Evolutionary conservation across 768 basidiomycete species (phyloP), one percentile per base, ranked within the genome.

Genomic region (Chiua virens): DNA sequence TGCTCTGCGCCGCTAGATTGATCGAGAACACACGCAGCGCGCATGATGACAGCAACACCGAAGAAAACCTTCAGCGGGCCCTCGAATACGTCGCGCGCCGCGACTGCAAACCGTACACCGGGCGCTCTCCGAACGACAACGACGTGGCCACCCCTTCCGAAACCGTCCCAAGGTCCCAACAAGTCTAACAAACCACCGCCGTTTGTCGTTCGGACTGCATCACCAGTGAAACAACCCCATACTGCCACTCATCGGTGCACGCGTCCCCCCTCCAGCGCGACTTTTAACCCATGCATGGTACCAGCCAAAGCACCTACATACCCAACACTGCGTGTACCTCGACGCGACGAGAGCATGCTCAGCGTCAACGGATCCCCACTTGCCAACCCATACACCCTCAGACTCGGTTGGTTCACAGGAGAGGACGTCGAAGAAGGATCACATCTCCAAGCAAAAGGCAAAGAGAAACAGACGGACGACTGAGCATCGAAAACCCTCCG

Each of bases 301-400:
- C 72, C 71, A 20, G 66, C 70, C 38, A 68, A 73, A 47, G 71
- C 68, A 8, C 73, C 71, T 54, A 69, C 56, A 49, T 79, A 62
- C 55, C 71, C 77, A 17, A 64, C 76, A 5, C 73, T 85, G 42
- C 83, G 89, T 22, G 74, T 84, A 63, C 86, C 88, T 11, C 80
- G 86, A 37, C 80, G 76, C 56, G 82, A 89, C 60, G 91, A 93
- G 67, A 82, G 76, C 60, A 81, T 92, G 80, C 75, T 92, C 44
- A 89, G 89, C 60, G 68, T 87, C 18, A 92, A 93, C 53, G 91
- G 91, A 5, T 90, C 88, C 0, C 91, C 91, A 0, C 75, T 92
- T 17, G 81, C 84, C 17, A 91, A 91, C 63, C 89, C 89, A 1
- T 87, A 85, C 60, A 75, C 83, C 52, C 80, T 85, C 57, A 85